Base-by-base conservation (phyloP, 2,329 filamentous ascomycete species). In the Ophiocordyceps polyrhachis-furcata region DNA sequence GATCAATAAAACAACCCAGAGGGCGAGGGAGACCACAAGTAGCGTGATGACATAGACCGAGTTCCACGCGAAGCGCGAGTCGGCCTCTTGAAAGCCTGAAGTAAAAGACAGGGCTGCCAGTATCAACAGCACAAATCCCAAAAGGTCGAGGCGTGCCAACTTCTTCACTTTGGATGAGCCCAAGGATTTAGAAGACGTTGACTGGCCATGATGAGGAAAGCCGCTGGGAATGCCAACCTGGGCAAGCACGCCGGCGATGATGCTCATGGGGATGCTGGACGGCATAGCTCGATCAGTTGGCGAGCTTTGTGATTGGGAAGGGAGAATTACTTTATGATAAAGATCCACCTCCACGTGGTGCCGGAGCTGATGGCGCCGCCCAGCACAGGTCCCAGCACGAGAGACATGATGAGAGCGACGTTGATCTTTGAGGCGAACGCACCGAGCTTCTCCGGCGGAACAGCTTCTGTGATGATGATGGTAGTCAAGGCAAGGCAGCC, bases 401-500 rank as follows among this genome's bases (percentile, higher is more conserved):
- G 69, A 0, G 69, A 66, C 9, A 69, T 54, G 1, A 66, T 65
- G 5, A 70, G 57, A 2, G 66, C 44, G 23, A 46, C 25, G 17
- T 42, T 42, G 21, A 40, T 25, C 32, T 40, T 57, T 49, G 59
- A 65, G 48, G 56, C 53, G 35, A 59, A n/a, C 6, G 52, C 57
- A 6, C 52, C 56, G 23, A 56, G 57, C 46, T 60, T 55, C 43
- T 57, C 51, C 5, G 56, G 55, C 1, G 62, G 60, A 0, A 66
- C 64, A n/a, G 71, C 58, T 45, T 70, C 67, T n/a, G 68, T 60
- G 1, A 72, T 58, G 12, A 63, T 61, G 29, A 69, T 64, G 29
- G 70, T 64, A 1, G 64, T 63, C 15, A 73, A 51, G 43, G 67
- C 68, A 53, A 71, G 73, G 11, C 73, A 59, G 1, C 70, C 70